Conservation (phyloP, 169 alveolate species). For the Plasmodium coatneyi region DNA sequence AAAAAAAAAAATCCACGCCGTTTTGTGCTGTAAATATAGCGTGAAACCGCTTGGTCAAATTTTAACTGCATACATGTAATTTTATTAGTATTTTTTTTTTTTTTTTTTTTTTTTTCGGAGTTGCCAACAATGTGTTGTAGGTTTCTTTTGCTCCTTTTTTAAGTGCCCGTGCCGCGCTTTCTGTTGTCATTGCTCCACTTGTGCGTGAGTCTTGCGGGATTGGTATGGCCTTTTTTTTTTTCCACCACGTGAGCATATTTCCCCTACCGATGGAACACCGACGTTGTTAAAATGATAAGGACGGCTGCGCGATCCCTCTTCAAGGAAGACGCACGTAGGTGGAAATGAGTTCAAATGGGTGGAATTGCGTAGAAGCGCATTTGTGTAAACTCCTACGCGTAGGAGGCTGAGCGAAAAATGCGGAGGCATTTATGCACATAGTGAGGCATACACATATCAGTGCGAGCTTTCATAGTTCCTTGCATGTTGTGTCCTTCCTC, state of each 20-base stretch:
- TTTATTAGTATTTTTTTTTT: background rate
- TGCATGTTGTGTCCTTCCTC: background rate
- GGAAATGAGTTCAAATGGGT: background rate
- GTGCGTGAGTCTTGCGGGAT: background rate
- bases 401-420: background rate
- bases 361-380: background rate
- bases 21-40: background rate
- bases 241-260: background rate
- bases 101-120: background rate
- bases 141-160: background rate
- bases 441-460: background rate
- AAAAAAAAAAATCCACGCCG: background rate
- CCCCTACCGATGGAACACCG: background rate
- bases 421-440: background rate
- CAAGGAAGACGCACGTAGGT: slow-evolving; percentile 7
- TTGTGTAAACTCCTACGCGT: background rate
- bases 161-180: background rate
- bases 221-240: background rate
- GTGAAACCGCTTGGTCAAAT: background rate
- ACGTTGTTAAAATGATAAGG: slow-evolving; percentile 1
- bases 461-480: background rate
- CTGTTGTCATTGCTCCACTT: background rate
- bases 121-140: background rate
- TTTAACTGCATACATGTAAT: background rate
- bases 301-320: background rate